Evolutionary conservation across 495 filamentous ascomycete species (phyloP).

Genomic region (Platismatia glauca): DNA sequence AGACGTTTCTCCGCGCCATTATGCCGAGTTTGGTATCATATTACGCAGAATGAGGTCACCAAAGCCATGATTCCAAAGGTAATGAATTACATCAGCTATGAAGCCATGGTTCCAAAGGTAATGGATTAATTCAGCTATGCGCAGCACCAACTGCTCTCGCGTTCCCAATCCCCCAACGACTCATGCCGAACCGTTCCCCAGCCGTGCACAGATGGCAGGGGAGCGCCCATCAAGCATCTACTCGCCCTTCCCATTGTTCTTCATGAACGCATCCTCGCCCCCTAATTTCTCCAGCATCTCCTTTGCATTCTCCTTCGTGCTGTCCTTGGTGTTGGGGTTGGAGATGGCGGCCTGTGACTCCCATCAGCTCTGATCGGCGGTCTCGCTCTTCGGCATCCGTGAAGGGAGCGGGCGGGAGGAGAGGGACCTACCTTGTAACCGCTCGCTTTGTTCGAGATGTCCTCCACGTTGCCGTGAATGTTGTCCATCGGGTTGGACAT

Average conservation of each 20-base stretch:
- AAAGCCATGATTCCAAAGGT: no score
- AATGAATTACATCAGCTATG: no score
- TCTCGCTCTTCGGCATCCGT: neutral
- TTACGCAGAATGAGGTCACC: neutral
- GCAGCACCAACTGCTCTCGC: neutral
- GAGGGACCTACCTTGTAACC: conserved; percentile 16
- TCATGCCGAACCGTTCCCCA: neutral
- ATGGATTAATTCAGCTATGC: neutral
- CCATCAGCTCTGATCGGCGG: neutral
- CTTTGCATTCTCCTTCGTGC: conserved; percentile 15
- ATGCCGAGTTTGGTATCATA: neutral
- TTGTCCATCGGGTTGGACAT: conserved; percentile 21
- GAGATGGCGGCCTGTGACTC: neutral
- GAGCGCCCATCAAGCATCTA: neutral
- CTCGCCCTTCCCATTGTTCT: conserved; percentile 20
- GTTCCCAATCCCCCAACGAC: neutral
- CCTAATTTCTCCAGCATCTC: conserved; percentile 18
- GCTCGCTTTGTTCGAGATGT: conserved; percentile 20
- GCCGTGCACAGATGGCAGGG: neutral
- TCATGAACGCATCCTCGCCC: conserved; percentile 21
- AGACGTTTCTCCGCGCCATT: neutral
- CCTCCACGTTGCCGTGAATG: conserved; percentile 19
- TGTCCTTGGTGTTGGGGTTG: conserved; percentile 1
- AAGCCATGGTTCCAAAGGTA: neutral
- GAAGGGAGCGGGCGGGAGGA: neutral